Evolutionary conservation across 257 asterid species (phyloP).

Genomic region (Lantana camara): DNA sequence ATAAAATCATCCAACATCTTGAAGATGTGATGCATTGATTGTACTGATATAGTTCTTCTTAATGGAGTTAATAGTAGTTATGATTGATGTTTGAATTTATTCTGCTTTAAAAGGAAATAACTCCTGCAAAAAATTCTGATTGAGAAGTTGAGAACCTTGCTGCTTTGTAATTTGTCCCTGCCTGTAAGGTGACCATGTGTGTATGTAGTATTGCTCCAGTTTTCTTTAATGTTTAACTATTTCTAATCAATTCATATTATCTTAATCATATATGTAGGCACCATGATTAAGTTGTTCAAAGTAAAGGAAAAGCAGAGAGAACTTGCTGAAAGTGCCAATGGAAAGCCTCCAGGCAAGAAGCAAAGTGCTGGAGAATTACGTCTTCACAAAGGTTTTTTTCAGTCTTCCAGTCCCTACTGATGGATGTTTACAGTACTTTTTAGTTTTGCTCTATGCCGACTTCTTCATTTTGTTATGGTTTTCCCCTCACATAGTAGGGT

Average conservation of each 20-base stretch:
- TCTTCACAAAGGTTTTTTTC: slow-evolving; percentile 61
- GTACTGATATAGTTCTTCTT: not conserved
- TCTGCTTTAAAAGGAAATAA: not conserved
- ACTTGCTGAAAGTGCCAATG: slow-evolving; percentile 86
- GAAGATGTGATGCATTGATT: slow-evolving; percentile 8
- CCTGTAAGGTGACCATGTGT: not conserved
- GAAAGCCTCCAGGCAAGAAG: slow-evolving; percentile 82
- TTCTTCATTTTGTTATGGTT: too few relatives aligned
- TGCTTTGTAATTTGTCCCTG: slow-evolving; percentile 13
- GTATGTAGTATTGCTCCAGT: not conserved
- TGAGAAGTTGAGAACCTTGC: not conserved
- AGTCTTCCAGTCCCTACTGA: slow-evolving; percentile 5
- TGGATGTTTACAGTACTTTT: slow-evolving; percentile 1
- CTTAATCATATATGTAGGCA: slow-evolving; percentile 39
- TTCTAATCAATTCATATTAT: not conserved
- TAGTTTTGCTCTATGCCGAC: not conserved
- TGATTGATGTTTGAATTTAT: slow-evolving; percentile 15
- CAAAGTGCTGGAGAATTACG: slow-evolving; percentile 97
- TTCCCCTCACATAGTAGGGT: not conserved
- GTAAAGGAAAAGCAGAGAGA: slow-evolving; percentile 94
- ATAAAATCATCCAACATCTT: not conserved
- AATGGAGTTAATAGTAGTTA: slow-evolving; percentile 2
- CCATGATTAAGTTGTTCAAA: slow-evolving; percentile 89
- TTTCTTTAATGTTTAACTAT: not conserved
- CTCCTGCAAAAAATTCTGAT: not conserved